Evolutionary conservation across 2,329 filamentous ascomycete genomes (phyloP), one percentile per base, ranked within the genome.

Genomic region (Penicillium fuscoglaucum): DNA sequence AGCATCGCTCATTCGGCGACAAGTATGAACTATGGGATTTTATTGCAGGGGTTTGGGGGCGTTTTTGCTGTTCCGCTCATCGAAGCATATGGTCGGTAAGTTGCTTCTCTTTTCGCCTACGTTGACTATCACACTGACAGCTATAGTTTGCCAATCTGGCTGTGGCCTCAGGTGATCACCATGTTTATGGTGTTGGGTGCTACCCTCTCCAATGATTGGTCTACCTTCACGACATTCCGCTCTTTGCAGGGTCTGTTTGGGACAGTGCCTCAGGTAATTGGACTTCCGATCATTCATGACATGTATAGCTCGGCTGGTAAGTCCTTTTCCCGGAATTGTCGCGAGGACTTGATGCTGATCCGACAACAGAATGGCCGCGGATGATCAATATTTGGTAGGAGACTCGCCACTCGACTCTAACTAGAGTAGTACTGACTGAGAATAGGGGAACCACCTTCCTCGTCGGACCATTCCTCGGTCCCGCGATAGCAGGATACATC

Each of bases 101-200:
- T 70, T 40, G 58, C 54, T 41, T 60, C 3, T 54, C n/a, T 24
- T 37, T 29, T 41, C 6, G 8, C 12, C 8, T 2, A 8, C 17
- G 4, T 52, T 35, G 12, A n/a, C 9, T 43, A 8, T 19, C 31
- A 12, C 19, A 31, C 52, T 58, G 26, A 62, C 21, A 19, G 37
- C 13, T 35, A 17, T 58, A 75, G 77, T 41, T 72, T 76, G 21
- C 77, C 77, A 1, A 66, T 78, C 40, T 75, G 76, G 71, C 67
- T 79, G 41, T 79, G 76, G 76, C 71, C 76, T 2, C 74, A 76
- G 50, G 53, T 76, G 4, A 65, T 76, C 43, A 72, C 74, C 4
- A 71, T 72, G 60, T 67, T 74, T 40, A 75, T 78, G 63, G 71
- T 79, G 4, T 58, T 76, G 10, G 77, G 77, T 1, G 72, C 74